Base-by-base conservation (phyloP, 2,329 filamentous ascomycete species). In the Parascedosporium putredinis region DNA sequence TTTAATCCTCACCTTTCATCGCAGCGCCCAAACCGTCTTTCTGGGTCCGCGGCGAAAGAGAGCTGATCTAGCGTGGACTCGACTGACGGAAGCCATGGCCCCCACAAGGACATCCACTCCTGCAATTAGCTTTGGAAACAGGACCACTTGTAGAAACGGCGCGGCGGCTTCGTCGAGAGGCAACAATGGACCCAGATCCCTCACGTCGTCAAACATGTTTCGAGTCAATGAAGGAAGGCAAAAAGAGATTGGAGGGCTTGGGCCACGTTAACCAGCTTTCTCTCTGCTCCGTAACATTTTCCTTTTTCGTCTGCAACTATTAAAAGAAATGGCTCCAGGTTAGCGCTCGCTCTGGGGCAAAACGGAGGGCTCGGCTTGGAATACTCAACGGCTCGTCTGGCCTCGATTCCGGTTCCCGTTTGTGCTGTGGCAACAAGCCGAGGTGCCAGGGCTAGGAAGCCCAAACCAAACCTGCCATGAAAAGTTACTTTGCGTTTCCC, bases 161-260 rank as follows among this genome's bases (percentile, higher is more conserved):
- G 44, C 23, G 24, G 12, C 18, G 8, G 5, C 27, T 16, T 22
- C n/a, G 10, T 9, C 23, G 38, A 42, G 23, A 20, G 38, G 36
- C 16, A 42, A 14, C 20, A 18, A 20, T 42, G 38, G 38, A 16
- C 38, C 38, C 38, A 42, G 18, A 42, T 20, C 20, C 10, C 23
- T 2, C 38, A 9, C n/a, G 23, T 20, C 38, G 8, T 42, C 16
- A 45, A 20, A 38, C 27, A 47, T 47, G 45, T 47, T 47, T 47
- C 45, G 5, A 47, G 45, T 7, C 27, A 23, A 24, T 20, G 9
- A 5, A 16, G 14, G 18, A 16, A 16, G 12, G n/a, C n/a, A n/a
- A 18, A 5, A 36, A 45, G 43, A 42, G 18, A 42, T 42, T 42
- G 38, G 14, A 42, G 38, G 38, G 23, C n/a, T n/a, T n/a, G n/a